phyloP scores from a whole-genome alignment of 192 early-diverging fungal genomes.

The Backusella circina region DNA sequence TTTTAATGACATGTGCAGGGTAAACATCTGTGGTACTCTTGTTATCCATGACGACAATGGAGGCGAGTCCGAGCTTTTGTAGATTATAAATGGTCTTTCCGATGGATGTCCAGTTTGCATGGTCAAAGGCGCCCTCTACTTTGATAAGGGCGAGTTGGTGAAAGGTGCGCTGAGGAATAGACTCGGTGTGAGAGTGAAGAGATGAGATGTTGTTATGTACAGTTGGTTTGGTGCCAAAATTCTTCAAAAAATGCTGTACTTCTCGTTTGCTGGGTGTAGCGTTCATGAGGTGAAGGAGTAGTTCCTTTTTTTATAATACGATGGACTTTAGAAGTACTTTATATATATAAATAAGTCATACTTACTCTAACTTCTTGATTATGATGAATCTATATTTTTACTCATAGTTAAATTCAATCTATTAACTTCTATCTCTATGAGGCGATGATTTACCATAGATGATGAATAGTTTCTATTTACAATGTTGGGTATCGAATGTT shows the following conservation, averaged over 20 bases:
- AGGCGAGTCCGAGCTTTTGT: conserved; percentile 59
- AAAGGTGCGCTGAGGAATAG: conserved; percentile 38
- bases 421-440: too few relatives aligned
- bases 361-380: conserved; percentile 1
- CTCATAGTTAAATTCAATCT: too few relatives aligned
- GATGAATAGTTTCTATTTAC: neutral
- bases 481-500: neutral
- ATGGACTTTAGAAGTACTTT: neutral
- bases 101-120: conserved; percentile 36
- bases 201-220: neutral
- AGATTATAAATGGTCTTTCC: conserved; percentile 60
- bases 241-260: conserved; percentile 54
- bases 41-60: conserved; percentile 62
- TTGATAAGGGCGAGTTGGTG: conserved; percentile 61
- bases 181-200: neutral
- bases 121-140: conserved; percentile 46
- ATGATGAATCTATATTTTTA: neutral
- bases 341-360: neutral
- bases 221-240: conserved; percentile 31
- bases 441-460: neutral
- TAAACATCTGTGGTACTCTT: neutral
- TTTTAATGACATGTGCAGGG: conserved; percentile 19
- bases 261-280: conserved; percentile 61
- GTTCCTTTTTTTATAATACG: conserved; percentile 39
- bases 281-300: conserved; percentile 59